phyloP scores from a whole-genome alignment of 306 rosid species.

The Cyamopsis tetragonoloba region DNA sequence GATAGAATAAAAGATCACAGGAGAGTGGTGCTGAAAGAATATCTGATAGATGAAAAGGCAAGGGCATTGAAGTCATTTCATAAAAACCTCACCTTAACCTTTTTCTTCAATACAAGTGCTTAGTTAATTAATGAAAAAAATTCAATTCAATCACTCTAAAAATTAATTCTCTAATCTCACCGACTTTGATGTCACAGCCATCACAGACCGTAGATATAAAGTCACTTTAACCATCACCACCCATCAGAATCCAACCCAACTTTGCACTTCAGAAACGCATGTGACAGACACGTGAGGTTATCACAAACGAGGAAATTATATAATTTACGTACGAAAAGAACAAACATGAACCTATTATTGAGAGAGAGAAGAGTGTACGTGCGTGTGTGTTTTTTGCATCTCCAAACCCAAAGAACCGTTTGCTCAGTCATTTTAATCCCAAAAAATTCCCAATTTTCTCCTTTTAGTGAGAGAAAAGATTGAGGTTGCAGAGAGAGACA shows the following conservation, averaged over 20 bases:
- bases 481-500: conserved; percentile 25
- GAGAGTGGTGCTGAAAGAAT: conserved; percentile 19
- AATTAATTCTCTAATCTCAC: conserved; percentile 27
- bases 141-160: conserved; percentile 16
- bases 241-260: conserved; percentile 12
- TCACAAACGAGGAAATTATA: conserved; percentile 23
- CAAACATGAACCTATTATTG: conserved; percentile 52
- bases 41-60: conserved; percentile 11
- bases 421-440: conserved; percentile 51
- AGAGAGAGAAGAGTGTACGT: conserved; percentile 36
- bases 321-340: conserved; percentile 32
- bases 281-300: conserved; percentile 27
- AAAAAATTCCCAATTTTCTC: conserved; percentile 49
- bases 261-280: neutral
- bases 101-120: conserved; percentile 18
- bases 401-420: conserved; percentile 47
- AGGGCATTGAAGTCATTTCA: conserved; percentile 38
- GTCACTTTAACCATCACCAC: neutral
- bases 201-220: conserved; percentile 31
- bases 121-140: conserved; percentile 18
- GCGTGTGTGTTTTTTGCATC: conserved; percentile 37
- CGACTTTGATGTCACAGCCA: neutral
- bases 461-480: conserved; percentile 54
- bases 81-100: neutral
- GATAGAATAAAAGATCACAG: conserved; percentile 11